Conservation (phyloP, 2,329 filamentous ascomycete species). For the Botrytis fragariae region DNA sequence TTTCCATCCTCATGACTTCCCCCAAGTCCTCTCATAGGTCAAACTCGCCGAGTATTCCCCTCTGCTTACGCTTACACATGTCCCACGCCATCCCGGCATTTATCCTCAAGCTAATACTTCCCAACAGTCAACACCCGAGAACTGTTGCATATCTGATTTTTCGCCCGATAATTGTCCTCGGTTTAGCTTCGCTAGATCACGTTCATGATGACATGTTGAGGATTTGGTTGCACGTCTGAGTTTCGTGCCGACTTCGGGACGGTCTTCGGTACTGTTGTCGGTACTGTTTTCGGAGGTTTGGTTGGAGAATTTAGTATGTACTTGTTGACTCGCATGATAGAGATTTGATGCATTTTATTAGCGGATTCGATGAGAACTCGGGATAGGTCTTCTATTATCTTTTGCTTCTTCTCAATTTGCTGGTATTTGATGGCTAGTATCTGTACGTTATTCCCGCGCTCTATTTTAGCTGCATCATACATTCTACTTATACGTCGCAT, state of each 20-base stretch:
- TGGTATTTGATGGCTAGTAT: not conserved
- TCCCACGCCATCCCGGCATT: not conserved
- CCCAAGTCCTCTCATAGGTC: not conserved
- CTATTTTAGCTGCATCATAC: not conserved
- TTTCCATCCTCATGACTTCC: not conserved
- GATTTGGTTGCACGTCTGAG: not conserved
- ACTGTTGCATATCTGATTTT: not conserved
- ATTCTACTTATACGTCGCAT: not conserved
- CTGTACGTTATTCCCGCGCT: not conserved
- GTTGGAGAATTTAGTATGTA: not conserved
- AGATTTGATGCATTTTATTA: not conserved
- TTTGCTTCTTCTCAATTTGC: not conserved
- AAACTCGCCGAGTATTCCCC: not conserved
- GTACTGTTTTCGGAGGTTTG: not conserved
- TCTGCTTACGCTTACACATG: not conserved
- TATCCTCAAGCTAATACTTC: not conserved
- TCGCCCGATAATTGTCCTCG: not conserved
- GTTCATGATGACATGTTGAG: not conserved
- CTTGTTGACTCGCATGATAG: not conserved
- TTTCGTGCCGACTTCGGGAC: constrained; percentile 3
- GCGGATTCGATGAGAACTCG: not conserved
- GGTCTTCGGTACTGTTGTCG: not conserved
- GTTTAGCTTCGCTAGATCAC: not conserved
- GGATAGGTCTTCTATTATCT: not conserved
- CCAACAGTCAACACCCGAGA: not conserved